These are phyloP conservation scores for Globisporangium heterothallicum DNA, from an alignment of 352 stramenopile genomes.

Conservation along the genomic window DNA sequence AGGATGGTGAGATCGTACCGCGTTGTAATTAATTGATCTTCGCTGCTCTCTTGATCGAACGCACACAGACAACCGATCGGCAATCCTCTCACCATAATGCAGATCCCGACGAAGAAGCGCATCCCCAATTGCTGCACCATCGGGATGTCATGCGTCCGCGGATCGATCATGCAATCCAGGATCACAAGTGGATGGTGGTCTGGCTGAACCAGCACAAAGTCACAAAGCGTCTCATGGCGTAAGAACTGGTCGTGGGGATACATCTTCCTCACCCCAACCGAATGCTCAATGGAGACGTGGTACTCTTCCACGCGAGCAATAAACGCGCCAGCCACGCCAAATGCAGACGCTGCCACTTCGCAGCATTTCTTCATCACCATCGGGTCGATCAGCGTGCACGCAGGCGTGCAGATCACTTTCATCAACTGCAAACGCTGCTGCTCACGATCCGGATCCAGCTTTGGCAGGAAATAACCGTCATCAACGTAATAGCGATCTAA, in stretches of 20 bases:
- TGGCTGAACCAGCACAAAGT: slow-evolving; percentile 52
- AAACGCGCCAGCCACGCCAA: slow-evolving; percentile 41
- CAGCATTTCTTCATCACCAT: slow-evolving; percentile 54
- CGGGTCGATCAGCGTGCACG: slow-evolving; percentile 53
- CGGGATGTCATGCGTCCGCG: slow-evolving; percentile 37
- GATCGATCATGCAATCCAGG: slow-evolving; percentile 37
- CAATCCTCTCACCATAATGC: slow-evolving; percentile 40
- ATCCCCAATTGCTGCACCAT: slow-evolving; percentile 58
- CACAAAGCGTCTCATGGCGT: slow-evolving; percentile 42
- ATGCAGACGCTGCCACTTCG: slow-evolving; percentile 34
- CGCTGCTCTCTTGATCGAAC: slow-evolving; percentile 32
- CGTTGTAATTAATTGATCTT: slow-evolving; percentile 15
- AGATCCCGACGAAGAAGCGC: slow-evolving; percentile 44
- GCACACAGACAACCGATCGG: slow-evolving; percentile 55
- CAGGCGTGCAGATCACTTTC: slow-evolving; percentile 44
- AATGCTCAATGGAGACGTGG: slow-evolving; percentile 47
- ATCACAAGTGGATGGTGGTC: slow-evolving; percentile 35
- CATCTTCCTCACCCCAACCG: slow-evolving; percentile 28
- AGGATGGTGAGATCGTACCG: slow-evolving; percentile 34
- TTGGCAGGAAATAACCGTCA: slow-evolving; percentile 37
- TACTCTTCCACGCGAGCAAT: slow-evolving; percentile 49
- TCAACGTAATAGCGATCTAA: slow-evolving; percentile 42
- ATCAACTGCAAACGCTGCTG: slow-evolving; percentile 41
- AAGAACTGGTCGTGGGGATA: slow-evolving; percentile 25
- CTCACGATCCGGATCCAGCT: slow-evolving; percentile 34